These are phyloP conservation scores for Halenospora varia DNA, from an alignment of 495 filamentous ascomycete genomes.

Conservation along the genomic window DNA sequence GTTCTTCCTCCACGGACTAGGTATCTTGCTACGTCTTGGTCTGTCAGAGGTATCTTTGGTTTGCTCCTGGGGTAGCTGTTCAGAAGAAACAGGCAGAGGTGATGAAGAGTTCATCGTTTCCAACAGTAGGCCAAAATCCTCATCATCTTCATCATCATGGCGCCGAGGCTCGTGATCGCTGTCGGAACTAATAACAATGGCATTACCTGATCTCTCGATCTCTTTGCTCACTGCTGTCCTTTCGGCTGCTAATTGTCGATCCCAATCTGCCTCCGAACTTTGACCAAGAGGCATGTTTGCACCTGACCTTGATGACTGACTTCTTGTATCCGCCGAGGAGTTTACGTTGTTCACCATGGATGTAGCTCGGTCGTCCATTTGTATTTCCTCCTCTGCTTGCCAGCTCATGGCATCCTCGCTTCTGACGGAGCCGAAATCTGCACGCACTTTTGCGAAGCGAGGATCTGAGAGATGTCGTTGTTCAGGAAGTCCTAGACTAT, in stretches of 20 bases:
- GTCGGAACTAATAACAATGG: constrained; percentile 24
- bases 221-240: constrained; percentile 18
- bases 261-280: not conserved
- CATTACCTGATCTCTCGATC: constrained; percentile 9
- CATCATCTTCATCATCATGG: constrained; percentile 41
- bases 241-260: constrained; percentile 18
- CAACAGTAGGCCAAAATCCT: constrained; percentile 25
- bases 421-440: constrained; percentile 1
- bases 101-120: constrained; percentile 26
- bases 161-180: constrained; percentile 21
- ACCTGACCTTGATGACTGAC: not conserved
- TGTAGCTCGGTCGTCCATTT: constrained; percentile 1
- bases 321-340: not conserved
- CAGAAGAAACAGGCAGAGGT: constrained; percentile 1
- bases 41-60: constrained; percentile 8
- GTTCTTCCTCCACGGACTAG: constrained; percentile 40
- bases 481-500: constrained; percentile 15
- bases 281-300: not conserved
- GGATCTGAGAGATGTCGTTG: constrained; percentile 6
- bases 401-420: constrained; percentile 28
- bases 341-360: constrained; percentile 1
- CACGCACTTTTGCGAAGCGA: constrained; percentile 6
- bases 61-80: not conserved
- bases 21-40: constrained; percentile 37
- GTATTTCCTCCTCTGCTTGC: constrained; percentile 23